These are phyloP conservation scores for Cadophora sp. DNA, from an alignment of 2,329 filamentous ascomycete genomes.

Conservation along the genomic window DNA sequence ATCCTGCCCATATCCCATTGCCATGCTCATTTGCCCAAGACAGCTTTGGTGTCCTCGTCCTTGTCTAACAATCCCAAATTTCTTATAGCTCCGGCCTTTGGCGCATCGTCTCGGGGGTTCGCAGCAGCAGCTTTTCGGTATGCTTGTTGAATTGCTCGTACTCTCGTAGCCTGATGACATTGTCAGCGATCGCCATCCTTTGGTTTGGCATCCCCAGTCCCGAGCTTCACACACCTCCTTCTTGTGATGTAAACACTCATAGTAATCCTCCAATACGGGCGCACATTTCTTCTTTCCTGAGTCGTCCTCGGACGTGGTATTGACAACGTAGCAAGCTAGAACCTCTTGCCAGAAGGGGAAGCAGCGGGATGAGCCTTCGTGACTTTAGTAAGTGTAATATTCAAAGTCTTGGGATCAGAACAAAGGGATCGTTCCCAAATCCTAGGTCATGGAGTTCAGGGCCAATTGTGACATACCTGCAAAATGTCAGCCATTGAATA, in stretches of 20 bases:
- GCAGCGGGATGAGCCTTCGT: conserved; percentile 67
- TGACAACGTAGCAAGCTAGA: conserved; percentile 97
- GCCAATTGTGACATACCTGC: too few relatives aligned
- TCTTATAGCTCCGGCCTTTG: conserved; percentile 85
- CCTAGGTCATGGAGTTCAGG: too few relatives aligned
- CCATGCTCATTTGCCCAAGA: conserved; percentile 47
- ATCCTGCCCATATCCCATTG: conserved; percentile 19
- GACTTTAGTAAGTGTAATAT: too few relatives aligned
- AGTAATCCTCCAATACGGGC: conserved; percentile 91
- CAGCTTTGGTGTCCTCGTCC: conserved; percentile 77
- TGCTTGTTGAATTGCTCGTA: conserved; percentile 79
- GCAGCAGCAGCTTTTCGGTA: conserved; percentile 81
- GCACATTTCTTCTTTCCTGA: conserved; percentile 88
- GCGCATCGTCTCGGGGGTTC: conserved; percentile 79
- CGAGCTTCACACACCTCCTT: conserved; percentile 78
- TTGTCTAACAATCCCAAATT: conserved; percentile 84
- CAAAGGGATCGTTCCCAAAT: too few relatives aligned
- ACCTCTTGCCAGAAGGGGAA: conserved; percentile 99
- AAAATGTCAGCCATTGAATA: conserved; percentile 37
- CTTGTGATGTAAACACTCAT: conserved; percentile 97
- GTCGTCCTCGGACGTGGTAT: conserved; percentile 79
- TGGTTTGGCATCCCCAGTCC: background rate
- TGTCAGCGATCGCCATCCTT: conserved; percentile 19
- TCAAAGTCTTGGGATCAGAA: too few relatives aligned
- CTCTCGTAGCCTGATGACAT: conserved; percentile 68